Conservation (phyloP, 2,329 filamentous ascomycete species). For the Verticillium isaacii region DNA sequence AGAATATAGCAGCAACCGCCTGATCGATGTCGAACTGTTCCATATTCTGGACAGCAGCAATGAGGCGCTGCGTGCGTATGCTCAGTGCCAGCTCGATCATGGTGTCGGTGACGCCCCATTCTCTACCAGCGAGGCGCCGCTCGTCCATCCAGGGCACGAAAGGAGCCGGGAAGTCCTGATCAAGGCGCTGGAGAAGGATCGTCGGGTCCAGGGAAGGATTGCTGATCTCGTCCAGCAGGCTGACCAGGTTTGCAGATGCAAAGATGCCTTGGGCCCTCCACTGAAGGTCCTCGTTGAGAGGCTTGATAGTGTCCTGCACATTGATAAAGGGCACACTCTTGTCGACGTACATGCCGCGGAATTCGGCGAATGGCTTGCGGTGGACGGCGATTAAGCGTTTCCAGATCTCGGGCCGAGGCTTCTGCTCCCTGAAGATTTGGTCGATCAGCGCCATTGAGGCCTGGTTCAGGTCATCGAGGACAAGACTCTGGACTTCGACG, state of each 20-base stretch:
- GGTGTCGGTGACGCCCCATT: conserved; percentile 9
- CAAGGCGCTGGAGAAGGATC: conserved; percentile 23
- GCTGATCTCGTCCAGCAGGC: conserved; percentile 20
- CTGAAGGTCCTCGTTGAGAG: background rate
- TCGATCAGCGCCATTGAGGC: conserved; percentile 21
- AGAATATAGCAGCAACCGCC: background rate
- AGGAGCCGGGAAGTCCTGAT: conserved; percentile 22
- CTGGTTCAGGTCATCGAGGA: conserved; percentile 20
- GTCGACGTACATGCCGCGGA: conserved; percentile 18
- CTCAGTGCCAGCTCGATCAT: conserved; percentile 22
- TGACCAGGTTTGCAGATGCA: conserved; percentile 28
- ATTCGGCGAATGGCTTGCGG: conserved; percentile 17
- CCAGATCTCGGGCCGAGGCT: conserved; percentile 6
- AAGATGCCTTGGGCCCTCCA: conserved; percentile 13
- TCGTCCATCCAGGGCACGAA: conserved; percentile 17
- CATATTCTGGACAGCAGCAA: conserved; percentile 20
- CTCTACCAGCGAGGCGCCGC: background rate
- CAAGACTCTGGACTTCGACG: conserved; percentile 13
- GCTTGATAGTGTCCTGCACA: conserved; percentile 8
- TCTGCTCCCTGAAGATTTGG: conserved; percentile 14
- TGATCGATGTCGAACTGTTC: conserved; percentile 7
- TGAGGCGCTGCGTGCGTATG: conserved; percentile 30
- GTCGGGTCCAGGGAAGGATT: conserved; percentile 7
- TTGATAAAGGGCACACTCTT: conserved; percentile 22
- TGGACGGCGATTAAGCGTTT: conserved; percentile 2